Evolutionary conservation across 2,329 filamentous ascomycete genomes (phyloP), one percentile per base, ranked within the genome.

Genomic region (Scopulariopsis brevicaulis): DNA sequence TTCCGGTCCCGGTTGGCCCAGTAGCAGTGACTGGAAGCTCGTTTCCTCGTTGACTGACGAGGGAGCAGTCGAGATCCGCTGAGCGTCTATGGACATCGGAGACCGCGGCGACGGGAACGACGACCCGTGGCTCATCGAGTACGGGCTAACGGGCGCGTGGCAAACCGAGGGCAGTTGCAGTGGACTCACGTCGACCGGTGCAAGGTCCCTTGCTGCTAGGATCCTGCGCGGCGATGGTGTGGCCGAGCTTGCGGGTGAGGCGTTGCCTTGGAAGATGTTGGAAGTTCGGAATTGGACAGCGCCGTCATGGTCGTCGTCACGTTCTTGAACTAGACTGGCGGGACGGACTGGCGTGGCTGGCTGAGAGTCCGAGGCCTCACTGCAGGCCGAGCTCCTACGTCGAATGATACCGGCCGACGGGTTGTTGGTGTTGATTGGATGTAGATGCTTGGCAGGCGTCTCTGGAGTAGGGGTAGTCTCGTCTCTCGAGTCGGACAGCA

Each of bases 1-100:
- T 64, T 90, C 87, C 0, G 86, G 87, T 0, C 85, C 86, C 22
- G 86, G 86, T 62, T 91, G 87, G 57, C 87, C 86, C 69, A 90
- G 80, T 6, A 89, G 75, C 35, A 89, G 74, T 2, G 87, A 90
- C 59, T 85, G 84, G 67, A 89, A 86, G 43, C 77, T 82, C 59
- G 83, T 85, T 62, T 87, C 87, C 61, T 91, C 88, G 1, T 82
- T 81, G 51, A 86, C 75, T 0, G 87, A 91, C 1, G 88, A 92
- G 6, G 86, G 83, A 2, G 88, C 85, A 1, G 88, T 91, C 6
- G 87, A 89, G 32, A 90, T 81, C 22, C 86, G 81, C 57, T 88
- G 85, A 1, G 82, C 82, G 62, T 92, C 88, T 58, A 89, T 84
- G 4, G 83, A 85, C 70, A 88, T 75, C 59, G 84, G 76, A 60